Conservation (phyloP, 176 grass and related monocot species). For the Thalia dealbata region DNA sequence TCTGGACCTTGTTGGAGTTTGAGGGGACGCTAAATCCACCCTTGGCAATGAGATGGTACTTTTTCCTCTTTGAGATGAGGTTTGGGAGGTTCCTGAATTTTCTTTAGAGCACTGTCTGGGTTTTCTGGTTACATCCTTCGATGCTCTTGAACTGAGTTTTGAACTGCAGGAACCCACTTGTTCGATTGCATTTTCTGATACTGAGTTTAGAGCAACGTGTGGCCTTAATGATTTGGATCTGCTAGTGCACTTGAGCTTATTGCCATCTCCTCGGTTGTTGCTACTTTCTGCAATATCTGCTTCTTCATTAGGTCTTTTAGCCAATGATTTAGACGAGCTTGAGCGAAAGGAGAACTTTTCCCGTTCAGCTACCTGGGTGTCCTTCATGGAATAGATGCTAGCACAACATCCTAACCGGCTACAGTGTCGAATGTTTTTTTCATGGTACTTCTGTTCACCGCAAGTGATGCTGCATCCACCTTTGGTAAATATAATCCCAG, state of each 20-base stretch:
- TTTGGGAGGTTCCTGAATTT: not conserved
- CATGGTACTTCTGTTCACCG: constrained; percentile 47
- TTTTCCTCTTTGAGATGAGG: not conserved
- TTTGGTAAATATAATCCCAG: constrained; percentile 67
- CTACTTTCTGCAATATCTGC: not conserved
- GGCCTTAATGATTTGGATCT: not conserved
- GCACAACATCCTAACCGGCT: constrained; percentile 39
- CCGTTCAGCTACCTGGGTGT: not conserved
- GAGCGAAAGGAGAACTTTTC: not conserved
- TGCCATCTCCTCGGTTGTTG: not conserved
- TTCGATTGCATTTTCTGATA: not conserved
- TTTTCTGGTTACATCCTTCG: not conserved
- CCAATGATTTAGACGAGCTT: not conserved
- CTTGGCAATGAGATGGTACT: not conserved
- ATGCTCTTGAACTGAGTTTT: not conserved
- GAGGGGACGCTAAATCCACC: not conserved
- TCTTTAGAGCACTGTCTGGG: not conserved
- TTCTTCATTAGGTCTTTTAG: not conserved
- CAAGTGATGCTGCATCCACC: constrained; percentile 75
- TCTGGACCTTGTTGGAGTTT: not conserved
- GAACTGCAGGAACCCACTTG: not conserved
- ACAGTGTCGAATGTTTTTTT: constrained; percentile 28
- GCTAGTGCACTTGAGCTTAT: not conserved
- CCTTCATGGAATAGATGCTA: constrained; percentile 25
- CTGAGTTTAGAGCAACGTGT: not conserved